phyloP scores from a whole-genome alignment of 2,329 filamentous ascomycete genomes.

The Plectosphaerella cucumerina region DNA sequence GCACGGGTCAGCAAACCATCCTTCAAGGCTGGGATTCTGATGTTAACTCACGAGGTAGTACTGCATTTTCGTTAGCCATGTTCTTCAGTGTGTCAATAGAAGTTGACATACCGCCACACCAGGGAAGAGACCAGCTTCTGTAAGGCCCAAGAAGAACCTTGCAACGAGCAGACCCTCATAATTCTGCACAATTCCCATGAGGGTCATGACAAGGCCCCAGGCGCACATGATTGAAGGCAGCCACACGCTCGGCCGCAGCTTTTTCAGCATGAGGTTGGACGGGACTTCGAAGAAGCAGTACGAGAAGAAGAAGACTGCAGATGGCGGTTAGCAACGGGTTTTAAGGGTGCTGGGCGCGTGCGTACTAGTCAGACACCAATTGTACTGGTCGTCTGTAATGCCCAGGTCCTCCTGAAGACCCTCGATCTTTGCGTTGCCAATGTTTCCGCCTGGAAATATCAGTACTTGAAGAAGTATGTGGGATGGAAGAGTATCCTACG shows the following conservation, averaged over 20 bases:
- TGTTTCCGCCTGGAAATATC: conserved; percentile 46
- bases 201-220: conserved; percentile 44
- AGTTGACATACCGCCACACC: conserved; percentile 41
- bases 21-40: too few relatives aligned
- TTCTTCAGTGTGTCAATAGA: conserved; percentile 6
- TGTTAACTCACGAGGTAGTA: not conserved
- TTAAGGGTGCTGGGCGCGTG: not conserved
- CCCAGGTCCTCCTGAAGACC: conserved; percentile 46
- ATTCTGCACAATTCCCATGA: conserved; percentile 49
- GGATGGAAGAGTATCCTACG: conserved; percentile 21
- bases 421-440: conserved; percentile 63
- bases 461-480: too few relatives aligned
- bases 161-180: conserved; percentile 42
- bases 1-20: too few relatives aligned
- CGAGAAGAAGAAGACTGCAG: conserved; percentile 73
- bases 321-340: too few relatives aligned
- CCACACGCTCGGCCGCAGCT: conserved; percentile 68
- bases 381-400: conserved; percentile 66
- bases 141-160: conserved; percentile 59
- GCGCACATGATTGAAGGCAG: conserved; percentile 71
- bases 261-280: conserved; percentile 76
- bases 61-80: conserved; percentile 19
- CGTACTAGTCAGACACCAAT: conserved; percentile 49
- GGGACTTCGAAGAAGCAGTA: conserved; percentile 73
- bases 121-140: conserved; percentile 63